Percentiles rank a stretch among this genome's conserved stretches.
phyloP scores from a whole-genome alignment of 2,329 filamentous ascomycete genomes.

The Paraphaeosphaeria sporulosa region DNA sequence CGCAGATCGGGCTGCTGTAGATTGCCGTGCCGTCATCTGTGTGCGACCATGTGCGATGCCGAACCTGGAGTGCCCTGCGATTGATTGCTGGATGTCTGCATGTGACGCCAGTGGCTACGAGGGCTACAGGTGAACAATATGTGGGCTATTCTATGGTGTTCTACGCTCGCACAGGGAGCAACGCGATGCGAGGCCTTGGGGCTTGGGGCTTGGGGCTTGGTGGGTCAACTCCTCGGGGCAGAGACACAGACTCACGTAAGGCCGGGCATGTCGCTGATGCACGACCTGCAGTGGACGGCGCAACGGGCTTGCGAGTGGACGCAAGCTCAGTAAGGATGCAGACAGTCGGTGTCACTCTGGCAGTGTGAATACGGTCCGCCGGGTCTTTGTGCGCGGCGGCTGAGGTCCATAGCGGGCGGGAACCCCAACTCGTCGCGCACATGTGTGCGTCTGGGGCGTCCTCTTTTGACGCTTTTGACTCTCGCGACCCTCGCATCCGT shows the following conservation, averaged over 20 bases:
- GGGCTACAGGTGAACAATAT: constrained; percentile 6
- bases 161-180: background rate
- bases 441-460: background rate
- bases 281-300: no score
- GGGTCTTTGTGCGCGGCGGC: constrained; percentile 10
- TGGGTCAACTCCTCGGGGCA: background rate
- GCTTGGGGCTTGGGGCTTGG: background rate
- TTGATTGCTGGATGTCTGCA: background rate
- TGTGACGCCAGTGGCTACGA: background rate
- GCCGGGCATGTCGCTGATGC: constrained; percentile 5
- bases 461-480: background rate
- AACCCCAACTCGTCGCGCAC: background rate
- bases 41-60: constrained; percentile 8
- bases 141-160: background rate
- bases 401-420: background rate
- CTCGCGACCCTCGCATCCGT: background rate
- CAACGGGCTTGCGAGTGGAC: constrained; percentile 8
- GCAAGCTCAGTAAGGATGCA: constrained; percentile 3
- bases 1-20: constrained; percentile 9
- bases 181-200: background rate
- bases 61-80: background rate
- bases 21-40: constrained; percentile 10
- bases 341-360: constrained; percentile 3
- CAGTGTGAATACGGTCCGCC: constrained; percentile 4
- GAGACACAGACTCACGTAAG: constrained; percentile 7